Conservation (phyloP, 495 filamentous ascomycete genomes). For the Penicillium riverlandense region DNA sequence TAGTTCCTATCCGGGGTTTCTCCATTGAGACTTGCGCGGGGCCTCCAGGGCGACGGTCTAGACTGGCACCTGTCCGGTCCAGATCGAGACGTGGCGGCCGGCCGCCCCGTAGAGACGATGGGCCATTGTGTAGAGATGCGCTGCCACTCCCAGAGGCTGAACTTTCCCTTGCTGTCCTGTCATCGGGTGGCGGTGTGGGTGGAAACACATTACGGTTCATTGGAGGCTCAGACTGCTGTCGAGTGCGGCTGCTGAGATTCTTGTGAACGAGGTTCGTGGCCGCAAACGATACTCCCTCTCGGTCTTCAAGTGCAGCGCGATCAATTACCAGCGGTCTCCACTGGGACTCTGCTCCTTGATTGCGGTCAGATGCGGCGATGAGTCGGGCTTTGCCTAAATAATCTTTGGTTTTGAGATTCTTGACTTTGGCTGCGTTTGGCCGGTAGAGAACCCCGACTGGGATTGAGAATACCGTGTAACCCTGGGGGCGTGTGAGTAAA, state of each 20-base stretch:
- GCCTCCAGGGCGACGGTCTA: conserved; percentile 16
- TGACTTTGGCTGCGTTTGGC: conserved; percentile 95
- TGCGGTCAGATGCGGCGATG: conserved; percentile 81
- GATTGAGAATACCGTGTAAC: conserved; percentile 98
- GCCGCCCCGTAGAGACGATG: conserved; percentile 23
- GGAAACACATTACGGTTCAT: conserved; percentile 85
- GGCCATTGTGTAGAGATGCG: conserved; percentile 8
- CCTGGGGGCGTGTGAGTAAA: conserved; percentile 41
- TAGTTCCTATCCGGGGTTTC: conserved; percentile 43
- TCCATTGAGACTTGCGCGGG: conserved; percentile 16
- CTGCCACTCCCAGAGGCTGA: conserved; percentile 3
- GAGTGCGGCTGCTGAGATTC: conserved; percentile 61
- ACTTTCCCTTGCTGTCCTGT: conserved; percentile 40
- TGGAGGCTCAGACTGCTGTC: conserved; percentile 83
- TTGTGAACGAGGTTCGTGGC: conserved; percentile 87
- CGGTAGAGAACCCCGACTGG: conserved; percentile 92
- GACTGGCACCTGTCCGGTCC: conserved; percentile 23
- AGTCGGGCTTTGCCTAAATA: conserved; percentile 92
- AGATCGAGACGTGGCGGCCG: conserved; percentile 37
- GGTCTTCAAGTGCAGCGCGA: conserved; percentile 55
- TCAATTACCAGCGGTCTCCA: conserved; percentile 17
- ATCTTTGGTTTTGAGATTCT: conserved; percentile 93
- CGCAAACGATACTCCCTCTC: conserved; percentile 82
- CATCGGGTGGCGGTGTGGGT: conserved; percentile 90
- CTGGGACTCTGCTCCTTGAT: conserved; percentile 14